Base-by-base conservation (phyloP, 2,329 filamentous ascomycete genomes). In the Lithohypha guttulata region DNA sequence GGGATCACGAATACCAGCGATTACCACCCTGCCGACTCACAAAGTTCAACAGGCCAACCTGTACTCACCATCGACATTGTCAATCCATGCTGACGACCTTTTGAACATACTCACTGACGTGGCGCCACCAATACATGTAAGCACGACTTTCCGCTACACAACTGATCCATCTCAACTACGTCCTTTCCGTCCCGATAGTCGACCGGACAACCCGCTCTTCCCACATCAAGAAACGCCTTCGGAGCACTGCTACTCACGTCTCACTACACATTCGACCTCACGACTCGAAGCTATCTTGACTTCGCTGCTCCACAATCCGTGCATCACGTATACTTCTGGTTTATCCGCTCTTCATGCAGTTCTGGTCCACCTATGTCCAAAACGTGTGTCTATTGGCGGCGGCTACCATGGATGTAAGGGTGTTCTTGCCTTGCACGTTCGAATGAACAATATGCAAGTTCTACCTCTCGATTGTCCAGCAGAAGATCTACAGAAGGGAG, bases 371-470 rank as follows among this genome's bases (percentile, higher is more conserved):
- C 64, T 93, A 6, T 86, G 93, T 58, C 91, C 91, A 1, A 77
- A 77, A 51, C 78, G 80, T 42, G 76, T 96, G 41, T 81, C 85
- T 50, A 85, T 96, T 48, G 79, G 79, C 25, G 77, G 72, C 11
- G 87, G 86, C 28, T 98, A 96, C 63, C 91, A 96, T 64, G 91
- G 91, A 52, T 93, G 84, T 61, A 85, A 94, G 59, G 85, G 84
- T 45, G 83, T 94, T 20, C 73, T 95, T 51, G 62, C 62, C 21
- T 63, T 96, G 39, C 70, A 93, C 49, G 62, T 71, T 43, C 83
- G 84, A 47, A 74, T 95, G 34, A 84, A 79, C 18, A 81, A 81
- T 0, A 73, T 93, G 18, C 62, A 79, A 56, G 72, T 80, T 49
- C 68, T 95, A 2, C 71, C 78, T 15, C 71, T 96, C 10, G 73